Base-by-base conservation (phyloP, 2,329 filamentous ascomycete genomes). In the Zopfia rhizophila region DNA sequence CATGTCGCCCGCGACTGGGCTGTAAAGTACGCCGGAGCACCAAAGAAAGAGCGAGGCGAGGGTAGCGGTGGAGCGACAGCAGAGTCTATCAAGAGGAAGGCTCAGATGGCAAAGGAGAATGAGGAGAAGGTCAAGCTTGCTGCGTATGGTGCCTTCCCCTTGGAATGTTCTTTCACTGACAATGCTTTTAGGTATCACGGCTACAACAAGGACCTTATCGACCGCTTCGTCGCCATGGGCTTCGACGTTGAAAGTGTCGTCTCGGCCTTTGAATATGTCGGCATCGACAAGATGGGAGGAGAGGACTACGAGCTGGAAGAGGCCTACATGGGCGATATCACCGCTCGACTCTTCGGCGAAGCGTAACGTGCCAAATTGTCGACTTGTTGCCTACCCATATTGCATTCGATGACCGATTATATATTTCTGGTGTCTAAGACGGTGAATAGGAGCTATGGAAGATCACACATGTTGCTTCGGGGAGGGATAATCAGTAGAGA, bases 1-100 rank as follows among this genome's bases (percentile, higher is more conserved):
- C 81, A 85, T 54, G 87, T 89, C 56, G 94, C 94, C 1, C 85
- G 91, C 53, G 89, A 97, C 56, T 99, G 94, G 94, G 90, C 94
- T 3, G 84, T 95, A 31, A 82, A 84, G 59, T 84, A 92, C 69
- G 94, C 93, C 1, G 85, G 87, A 22, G 94, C 94, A 12, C 89
- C 89, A 1, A 76, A 75, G 55, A 75, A 73, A 46, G 77, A 80
- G 45, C 68, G 80, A 32, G 79, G 78, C n/a, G 77, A 82, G 50
- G 75, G 79, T 6, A 81, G 75, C 53, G 77, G 81, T 24, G 77
- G 77, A 36, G 75, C 76, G 12, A 81, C 79, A 11, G 76, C 78
- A 37, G 78, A 82, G 55, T 77, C 77, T 0, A 76, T 82, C 45
- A 79, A 78, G 56, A 74, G 77, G 39, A 83, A 84, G 57, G 75